Evolutionary conservation across 129 eudicot genomes (phyloP).

Genomic region (Rutidosis leptorrhynchoides): DNA sequence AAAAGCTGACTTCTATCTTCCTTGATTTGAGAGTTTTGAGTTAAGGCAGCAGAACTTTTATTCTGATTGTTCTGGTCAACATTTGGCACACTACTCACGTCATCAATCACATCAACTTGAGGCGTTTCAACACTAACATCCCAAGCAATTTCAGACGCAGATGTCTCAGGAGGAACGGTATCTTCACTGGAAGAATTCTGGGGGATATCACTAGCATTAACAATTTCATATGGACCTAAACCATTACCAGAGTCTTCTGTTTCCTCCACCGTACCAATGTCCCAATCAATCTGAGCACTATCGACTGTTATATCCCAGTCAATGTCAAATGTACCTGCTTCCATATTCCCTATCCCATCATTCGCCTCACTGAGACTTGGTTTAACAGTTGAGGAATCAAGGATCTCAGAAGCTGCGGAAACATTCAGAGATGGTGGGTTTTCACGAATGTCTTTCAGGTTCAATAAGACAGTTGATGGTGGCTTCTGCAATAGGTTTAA

Average conservation of each 20-base stretch:
- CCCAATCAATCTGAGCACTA: constrained; percentile 95
- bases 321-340: constrained; percentile 54
- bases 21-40: too few species aligned
- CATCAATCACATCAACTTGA: too few species aligned
- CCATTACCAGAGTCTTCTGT: constrained; percentile 73
- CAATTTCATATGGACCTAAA: constrained; percentile 90
- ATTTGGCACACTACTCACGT: too few species aligned
- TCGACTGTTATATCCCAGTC: constrained; percentile 94
- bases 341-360: constrained; percentile 31
- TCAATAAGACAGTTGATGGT: constrained; percentile 47
- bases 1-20: constrained; percentile 69
- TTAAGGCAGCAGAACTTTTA: too few species aligned
- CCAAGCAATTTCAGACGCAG: constrained; percentile 75
- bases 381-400: constrained; percentile 39
- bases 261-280: constrained; percentile 82
- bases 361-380: constrained; percentile 30
- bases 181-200: constrained; percentile 43
- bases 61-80: too few species aligned
- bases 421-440: constrained; percentile 71
- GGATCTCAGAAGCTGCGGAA: constrained; percentile 53
- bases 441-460: constrained; percentile 51
- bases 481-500: constrained; percentile 67
- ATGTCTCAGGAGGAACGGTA: too few species aligned
- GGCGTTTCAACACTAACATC: constrained; percentile 74
- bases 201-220: constrained; percentile 73